Percentiles rank a stretch among this genome's conserved stretches.
phyloP scores from a whole-genome alignment of 1,284 basidiomycete genomes.

The Rhizoctonia solani region DNA sequence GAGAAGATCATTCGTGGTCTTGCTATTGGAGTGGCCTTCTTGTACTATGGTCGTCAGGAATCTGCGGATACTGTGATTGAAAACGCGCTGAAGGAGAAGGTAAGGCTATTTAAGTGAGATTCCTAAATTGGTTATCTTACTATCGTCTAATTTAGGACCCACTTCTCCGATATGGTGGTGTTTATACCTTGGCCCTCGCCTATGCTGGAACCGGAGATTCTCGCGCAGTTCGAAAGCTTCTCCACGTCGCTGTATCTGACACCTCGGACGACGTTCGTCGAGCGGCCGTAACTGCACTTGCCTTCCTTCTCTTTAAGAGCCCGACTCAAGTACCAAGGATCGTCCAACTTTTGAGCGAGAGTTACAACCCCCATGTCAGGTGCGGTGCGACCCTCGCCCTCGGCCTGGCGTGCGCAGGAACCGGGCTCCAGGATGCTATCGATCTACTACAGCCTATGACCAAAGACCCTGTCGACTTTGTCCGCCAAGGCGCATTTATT shows the following conservation, averaged over 20 bases:
- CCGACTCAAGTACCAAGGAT: constrained; percentile 92
- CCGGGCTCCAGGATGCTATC: constrained; percentile 82
- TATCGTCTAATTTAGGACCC: constrained; percentile 68
- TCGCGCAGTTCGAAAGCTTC: constrained; percentile 81
- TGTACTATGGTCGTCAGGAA: constrained; percentile 90
- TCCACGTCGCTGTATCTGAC: constrained; percentile 95
- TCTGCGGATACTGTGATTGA: constrained; percentile 81
- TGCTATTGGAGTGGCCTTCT: constrained; percentile 86
- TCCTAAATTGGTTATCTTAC: constrained; percentile 31
- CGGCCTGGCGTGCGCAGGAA: constrained; percentile 96
- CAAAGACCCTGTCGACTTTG: constrained; percentile 94
- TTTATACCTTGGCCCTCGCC: constrained; percentile 91
- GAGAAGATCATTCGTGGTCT: constrained; percentile 97
- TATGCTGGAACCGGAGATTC: constrained; percentile 96
- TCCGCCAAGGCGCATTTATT: constrained; percentile 95
- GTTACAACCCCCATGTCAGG: constrained; percentile 97
- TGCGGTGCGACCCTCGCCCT: constrained; percentile 94
- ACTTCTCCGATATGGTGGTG: constrained; percentile 92
- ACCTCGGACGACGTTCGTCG: constrained; percentile 94
- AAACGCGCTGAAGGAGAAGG: constrained; percentile 81
- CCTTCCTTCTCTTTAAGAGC: constrained; percentile 95
- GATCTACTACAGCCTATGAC: constrained; percentile 96
- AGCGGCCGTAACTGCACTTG: constrained; percentile 91
- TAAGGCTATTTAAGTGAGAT: constrained; percentile 45
- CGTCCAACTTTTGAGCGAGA: constrained; percentile 93